Evolutionary conservation across 495 filamentous ascomycete genomes (phyloP).

Genomic region (Neurospora sp.): DNA sequence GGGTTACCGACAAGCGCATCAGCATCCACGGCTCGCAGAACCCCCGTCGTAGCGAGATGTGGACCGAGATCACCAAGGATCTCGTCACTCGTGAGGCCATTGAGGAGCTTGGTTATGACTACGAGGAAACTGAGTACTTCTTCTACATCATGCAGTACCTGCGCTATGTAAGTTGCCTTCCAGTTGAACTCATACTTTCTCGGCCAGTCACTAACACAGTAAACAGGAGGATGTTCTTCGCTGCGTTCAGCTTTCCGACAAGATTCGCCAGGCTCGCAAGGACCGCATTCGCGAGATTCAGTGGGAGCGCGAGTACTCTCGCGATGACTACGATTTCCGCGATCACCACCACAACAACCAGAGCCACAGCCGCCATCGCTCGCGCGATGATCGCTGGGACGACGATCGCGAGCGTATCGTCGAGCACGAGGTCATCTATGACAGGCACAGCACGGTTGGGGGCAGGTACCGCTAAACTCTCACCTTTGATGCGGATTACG

Average conservation of each 20-base stretch:
- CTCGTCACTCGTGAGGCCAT: conserved; percentile 83
- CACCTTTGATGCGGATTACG: not conserved
- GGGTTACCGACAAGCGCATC: conserved; percentile 34
- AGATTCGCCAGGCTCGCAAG: conserved; percentile 66
- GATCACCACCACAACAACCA: conserved; percentile 19
- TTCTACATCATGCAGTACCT: conserved; percentile 93
- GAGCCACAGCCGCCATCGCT: conserved; percentile 20
- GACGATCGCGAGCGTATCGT: conserved; percentile 50
- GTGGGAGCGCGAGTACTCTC: conserved; percentile 54
- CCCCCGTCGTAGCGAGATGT: conserved; percentile 57
- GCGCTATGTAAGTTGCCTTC: conserved; percentile 55
- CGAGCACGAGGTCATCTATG: conserved; percentile 49
- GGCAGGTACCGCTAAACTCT: conserved; percentile 18
- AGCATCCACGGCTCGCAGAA: conserved; percentile 23
- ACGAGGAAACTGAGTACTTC: conserved; percentile 79
- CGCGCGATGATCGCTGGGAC: conserved; percentile 28
- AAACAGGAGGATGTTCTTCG: conserved; percentile 75
- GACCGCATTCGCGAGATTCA: conserved; percentile 73
- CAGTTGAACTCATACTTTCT: not conserved
- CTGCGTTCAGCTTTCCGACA: conserved; percentile 71
- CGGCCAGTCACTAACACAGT: not conserved
- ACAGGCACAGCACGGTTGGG: conserved; percentile 20
- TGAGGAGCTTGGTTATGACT: conserved; percentile 74
- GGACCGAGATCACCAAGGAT: conserved; percentile 97
- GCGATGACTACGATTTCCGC: conserved; percentile 57